Base-by-base conservation (phyloP, 176 grass and related monocot genomes). In the Oryza glumipatula region DNA sequence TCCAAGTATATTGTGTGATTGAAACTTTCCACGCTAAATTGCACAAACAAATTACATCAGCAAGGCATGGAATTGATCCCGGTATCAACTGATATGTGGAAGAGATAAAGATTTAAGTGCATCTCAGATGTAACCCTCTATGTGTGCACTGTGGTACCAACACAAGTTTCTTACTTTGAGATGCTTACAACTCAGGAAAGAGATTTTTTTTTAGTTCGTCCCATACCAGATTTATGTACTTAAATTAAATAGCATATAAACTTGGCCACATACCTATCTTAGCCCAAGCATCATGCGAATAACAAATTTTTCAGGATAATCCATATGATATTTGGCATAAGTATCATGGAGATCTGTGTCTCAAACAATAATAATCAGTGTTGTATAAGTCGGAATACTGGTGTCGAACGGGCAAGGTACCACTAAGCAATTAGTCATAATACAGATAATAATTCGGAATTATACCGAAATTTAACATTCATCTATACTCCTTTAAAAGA, bases 301-400 rank as follows among this genome's bases (percentile, higher is more conserved):
- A 67, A 73, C 0, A 22, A 61, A 70, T 67, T 49, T 72, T 74
- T 83, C 30, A 73, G 14, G 14, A 79, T 15, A 84, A 68, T 84
- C 33, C 73, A 44, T 26, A 17, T 30, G 16, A 28, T 13, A 84
- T 68, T 28, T 76, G 73, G 76, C 58, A 66, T 47, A 83, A 74
- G n/a, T 30, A 24, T 49, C 30, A 74, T 36, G 28, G 48, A 11
- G 11, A 13, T 66, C 66, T 22, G 2, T 54, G 14, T 54, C 51
- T 54, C 51, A 19, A 54, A 16, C 51, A 19, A 54, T 54, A 54
- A 54, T 48, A 48, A 48, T 11, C 46, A 48, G 46, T 48, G 46
- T 11, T 14, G 46, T 48, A 48, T 4, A 48, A 48, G 46, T 48
- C 3, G 11, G 46, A 48, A 48, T 14, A 48, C 9, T 10, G 43